phyloP scores from a whole-genome alignment of 2,329 filamentous ascomycete genomes.

The Madurella mycetomatis region DNA sequence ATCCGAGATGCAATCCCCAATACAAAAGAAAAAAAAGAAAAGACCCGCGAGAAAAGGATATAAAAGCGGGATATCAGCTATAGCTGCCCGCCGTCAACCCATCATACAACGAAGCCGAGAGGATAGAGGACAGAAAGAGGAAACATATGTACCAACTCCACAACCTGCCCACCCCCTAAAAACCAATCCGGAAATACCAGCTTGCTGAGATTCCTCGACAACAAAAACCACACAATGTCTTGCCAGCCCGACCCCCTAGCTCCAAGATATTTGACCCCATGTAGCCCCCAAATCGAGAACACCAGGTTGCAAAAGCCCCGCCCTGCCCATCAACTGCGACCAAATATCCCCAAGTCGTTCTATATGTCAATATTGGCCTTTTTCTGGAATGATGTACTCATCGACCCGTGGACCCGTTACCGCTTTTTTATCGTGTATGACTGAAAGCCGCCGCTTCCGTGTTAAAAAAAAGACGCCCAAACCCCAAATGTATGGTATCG shows the following conservation, averaged over 20 bases:
- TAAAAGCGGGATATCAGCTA: constrained; percentile 8
- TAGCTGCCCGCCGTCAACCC: constrained; percentile 16
- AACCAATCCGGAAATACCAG: constrained; percentile 20
- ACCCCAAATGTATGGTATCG: constrained; percentile 31
- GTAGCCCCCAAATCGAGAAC: constrained; percentile 27
- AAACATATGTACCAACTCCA: constrained; percentile 34
- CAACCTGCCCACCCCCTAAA: constrained; percentile 22
- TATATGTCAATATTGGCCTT: constrained; percentile 46
- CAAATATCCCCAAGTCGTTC: constrained; percentile 36
- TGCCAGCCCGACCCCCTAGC: constrained; percentile 25
- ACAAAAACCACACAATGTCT: constrained; percentile 26
- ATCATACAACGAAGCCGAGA: constrained; percentile 27
- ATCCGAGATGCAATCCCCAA: constrained; percentile 25
- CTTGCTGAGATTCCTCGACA: constrained; percentile 28
- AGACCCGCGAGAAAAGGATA: constrained; percentile 13
- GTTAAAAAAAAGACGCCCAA: constrained; percentile 28
- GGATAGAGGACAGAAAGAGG: constrained; percentile 15
- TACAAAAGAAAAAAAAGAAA: constrained; percentile 13
- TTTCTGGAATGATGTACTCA: constrained; percentile 44
- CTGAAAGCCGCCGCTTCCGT: constrained; percentile 34
- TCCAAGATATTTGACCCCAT: constrained; percentile 29
- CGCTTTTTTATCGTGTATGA: constrained; percentile 39
- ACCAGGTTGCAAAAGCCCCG: constrained; percentile 18
- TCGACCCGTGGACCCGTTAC: constrained; percentile 43
- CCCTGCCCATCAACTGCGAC: background rate